These are phyloP conservation scores for Pseudopyricularia cyperi DNA, from an alignment of 2,329 filamentous ascomycete species.

Conservation along the genomic window DNA sequence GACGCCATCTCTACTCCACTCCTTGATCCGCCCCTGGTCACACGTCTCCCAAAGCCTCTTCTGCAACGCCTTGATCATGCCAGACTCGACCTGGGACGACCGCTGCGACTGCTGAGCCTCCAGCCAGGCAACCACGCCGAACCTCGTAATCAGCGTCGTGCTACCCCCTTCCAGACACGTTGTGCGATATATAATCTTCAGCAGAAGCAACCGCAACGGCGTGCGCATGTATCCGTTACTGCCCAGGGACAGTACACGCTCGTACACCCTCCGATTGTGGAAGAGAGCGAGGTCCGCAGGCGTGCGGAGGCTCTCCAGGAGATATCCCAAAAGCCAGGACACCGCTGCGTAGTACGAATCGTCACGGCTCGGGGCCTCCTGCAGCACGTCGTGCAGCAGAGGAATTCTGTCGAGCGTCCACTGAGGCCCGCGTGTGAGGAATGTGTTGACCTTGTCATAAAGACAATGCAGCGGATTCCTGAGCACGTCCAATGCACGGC, in stretches of 20 bases:
- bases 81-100: conserved; percentile 25
- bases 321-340: conserved; percentile 59
- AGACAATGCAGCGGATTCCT: conserved; percentile 67
- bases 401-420: conserved; percentile 68
- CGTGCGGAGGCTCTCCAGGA: conserved; percentile 54
- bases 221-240: conserved; percentile 50
- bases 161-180: conserved; percentile 58
- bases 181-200: conserved; percentile 52
- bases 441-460: conserved; percentile 77
- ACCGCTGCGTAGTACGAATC: conserved; percentile 62
- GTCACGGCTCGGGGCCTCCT: conserved; percentile 56
- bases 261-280: conserved; percentile 54
- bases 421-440: conserved; percentile 61
- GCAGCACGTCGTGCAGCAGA: conserved; percentile 49
- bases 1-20: conserved; percentile 49
- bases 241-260: conserved; percentile 59
- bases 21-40: conserved; percentile 49
- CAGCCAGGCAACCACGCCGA: conserved; percentile 64
- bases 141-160: conserved; percentile 67
- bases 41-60: conserved; percentile 49
- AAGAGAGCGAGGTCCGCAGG: conserved; percentile 46
- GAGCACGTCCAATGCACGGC: conserved; percentile 55
- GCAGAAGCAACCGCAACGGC: conserved; percentile 44
- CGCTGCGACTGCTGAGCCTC: conserved; percentile 41
- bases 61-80: conserved; percentile 40